Conservation (phyloP, 2,329 filamentous ascomycete species). For the Venturia carpophila region DNA sequence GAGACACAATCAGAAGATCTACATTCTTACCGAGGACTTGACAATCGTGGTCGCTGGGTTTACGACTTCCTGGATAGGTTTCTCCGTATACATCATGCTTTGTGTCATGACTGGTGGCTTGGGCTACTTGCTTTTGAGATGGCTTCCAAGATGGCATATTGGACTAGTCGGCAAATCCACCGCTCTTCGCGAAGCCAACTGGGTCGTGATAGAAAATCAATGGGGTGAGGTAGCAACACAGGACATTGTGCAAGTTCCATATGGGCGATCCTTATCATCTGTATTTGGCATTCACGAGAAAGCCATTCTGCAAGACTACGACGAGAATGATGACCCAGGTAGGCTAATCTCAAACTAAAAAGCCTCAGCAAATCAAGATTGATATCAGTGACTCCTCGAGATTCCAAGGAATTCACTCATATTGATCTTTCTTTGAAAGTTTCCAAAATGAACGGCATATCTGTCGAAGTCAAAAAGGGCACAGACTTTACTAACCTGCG, state of each 20-base stretch:
- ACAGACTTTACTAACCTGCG: neutral
- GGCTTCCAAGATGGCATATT: constrained; percentile 84
- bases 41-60: constrained; percentile 93
- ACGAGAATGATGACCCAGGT: constrained; percentile 62
- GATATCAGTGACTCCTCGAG: neutral
- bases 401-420: neutral
- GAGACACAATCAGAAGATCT: constrained; percentile 78
- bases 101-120: constrained; percentile 68
- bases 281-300: constrained; percentile 64
- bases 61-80: constrained; percentile 64
- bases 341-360: neutral
- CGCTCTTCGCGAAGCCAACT: constrained; percentile 67
- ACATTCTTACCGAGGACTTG: constrained; percentile 87
- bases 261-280: constrained; percentile 56
- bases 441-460: neutral
- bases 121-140: constrained; percentile 77
- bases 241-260: constrained; percentile 51
- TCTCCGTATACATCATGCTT: constrained; percentile 58
- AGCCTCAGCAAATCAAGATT: neutral
- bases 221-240: constrained; percentile 89
- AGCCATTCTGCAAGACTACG: constrained; percentile 55
- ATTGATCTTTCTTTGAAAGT: neutral
- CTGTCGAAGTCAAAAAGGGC: no score
- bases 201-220: constrained; percentile 96
- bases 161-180: constrained; percentile 61